Evolutionary conservation across 2,329 filamentous ascomycete species (phyloP).

Genomic region (Xylaria sp.): DNA sequence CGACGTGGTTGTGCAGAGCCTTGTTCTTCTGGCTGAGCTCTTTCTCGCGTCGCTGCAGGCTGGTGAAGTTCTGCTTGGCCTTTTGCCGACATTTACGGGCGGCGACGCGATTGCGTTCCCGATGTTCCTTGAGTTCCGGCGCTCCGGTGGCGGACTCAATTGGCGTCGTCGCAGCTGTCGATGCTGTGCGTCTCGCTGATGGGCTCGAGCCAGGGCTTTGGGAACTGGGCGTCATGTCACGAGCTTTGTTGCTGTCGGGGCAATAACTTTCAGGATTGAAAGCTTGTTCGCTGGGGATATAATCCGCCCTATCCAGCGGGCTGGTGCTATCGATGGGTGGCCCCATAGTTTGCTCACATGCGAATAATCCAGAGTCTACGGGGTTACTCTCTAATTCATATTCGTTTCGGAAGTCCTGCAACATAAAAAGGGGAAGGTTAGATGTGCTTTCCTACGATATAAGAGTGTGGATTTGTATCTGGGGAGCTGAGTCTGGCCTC

Average conservation of each 20-base stretch:
- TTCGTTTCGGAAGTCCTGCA: conserved; percentile 3
- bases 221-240: neutral
- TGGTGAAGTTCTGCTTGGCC: conserved; percentile 31
- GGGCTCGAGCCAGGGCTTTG: neutral
- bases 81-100: conserved; percentile 39
- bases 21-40: conserved; percentile 34
- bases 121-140: conserved; percentile 27
- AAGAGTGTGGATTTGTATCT: neutral
- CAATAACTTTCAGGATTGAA: neutral
- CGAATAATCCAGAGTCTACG: neutral
- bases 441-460: no score
- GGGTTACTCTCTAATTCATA: neutral
- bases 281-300: neutral
- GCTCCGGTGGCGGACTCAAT: neutral
- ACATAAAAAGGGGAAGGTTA: neutral
- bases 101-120: conserved; percentile 37
- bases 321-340: neutral
- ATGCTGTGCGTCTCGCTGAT: conserved; percentile 1
- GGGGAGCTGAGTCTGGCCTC: neutral
- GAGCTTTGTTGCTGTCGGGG: neutral
- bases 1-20: conserved; percentile 27
- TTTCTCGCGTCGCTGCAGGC: conserved; percentile 32
- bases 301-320: neutral
- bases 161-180: neutral
- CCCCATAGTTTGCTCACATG: neutral